Evolutionary conservation across 352 stramenopile species (phyloP).

Genomic region (Paralagenidium karlingii): DNA sequence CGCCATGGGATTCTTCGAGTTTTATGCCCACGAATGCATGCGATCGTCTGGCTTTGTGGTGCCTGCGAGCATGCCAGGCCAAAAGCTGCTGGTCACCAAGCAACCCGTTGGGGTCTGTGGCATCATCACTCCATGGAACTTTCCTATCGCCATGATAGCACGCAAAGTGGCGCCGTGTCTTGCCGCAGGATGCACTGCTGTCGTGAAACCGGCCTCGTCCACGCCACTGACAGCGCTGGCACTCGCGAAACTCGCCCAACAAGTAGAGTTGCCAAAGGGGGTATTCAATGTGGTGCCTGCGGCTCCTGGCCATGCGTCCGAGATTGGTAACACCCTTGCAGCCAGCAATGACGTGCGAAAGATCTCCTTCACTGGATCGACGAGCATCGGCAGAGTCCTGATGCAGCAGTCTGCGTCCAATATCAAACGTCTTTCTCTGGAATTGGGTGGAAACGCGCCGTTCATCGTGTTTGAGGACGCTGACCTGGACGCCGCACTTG

Average conservation of each 20-base stretch:
- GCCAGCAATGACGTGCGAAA: conserved; percentile 72
- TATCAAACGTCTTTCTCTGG: conserved; percentile 75
- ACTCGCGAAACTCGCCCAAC: conserved; percentile 81
- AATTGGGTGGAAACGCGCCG: conserved; percentile 90
- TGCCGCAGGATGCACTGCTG: conserved; percentile 88
- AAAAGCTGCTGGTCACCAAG: conserved; percentile 68
- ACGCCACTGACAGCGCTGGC: conserved; percentile 94
- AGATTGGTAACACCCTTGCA: conserved; percentile 70
- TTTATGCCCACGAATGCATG: conserved; percentile 92
- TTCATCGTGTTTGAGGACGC: conserved; percentile 89
- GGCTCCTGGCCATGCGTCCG: conserved; percentile 36
- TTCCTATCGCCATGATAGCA: conserved; percentile 97
- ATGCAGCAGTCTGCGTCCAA: conserved; percentile 68
- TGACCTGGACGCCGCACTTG: conserved; percentile 67
- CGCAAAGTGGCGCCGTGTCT: conserved; percentile 92
- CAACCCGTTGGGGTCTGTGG: conserved; percentile 92
- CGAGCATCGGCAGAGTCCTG: conserved; percentile 62
- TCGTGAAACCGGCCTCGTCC: conserved; percentile 94
- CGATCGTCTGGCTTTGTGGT: conserved; percentile 79
- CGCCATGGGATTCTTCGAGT: conserved; percentile 91
- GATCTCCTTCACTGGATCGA: conserved; percentile 85
- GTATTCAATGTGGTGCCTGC: conserved; percentile 84
- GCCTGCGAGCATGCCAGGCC: conserved; percentile 23
- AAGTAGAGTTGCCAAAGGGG: conserved; percentile 73
- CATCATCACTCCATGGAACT: conserved; percentile 98